Percentiles rank a stretch among this genome's conserved stretches.
phyloP scores from a whole-genome alignment of 2,329 filamentous ascomycete species.

The Claviceps paspali region DNA sequence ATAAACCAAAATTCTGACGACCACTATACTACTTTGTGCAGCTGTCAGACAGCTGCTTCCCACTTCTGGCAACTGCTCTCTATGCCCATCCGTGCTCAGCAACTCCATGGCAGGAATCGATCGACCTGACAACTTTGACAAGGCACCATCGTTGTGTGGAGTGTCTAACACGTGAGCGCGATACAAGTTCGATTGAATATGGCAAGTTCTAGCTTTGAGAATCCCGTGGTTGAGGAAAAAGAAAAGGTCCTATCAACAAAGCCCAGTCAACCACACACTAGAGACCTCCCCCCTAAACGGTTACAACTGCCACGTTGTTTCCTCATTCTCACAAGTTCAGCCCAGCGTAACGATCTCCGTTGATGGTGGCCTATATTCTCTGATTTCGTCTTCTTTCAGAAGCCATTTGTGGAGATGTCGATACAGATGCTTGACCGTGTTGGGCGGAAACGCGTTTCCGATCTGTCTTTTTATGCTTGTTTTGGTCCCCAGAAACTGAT shows the following conservation, averaged over 20 bases:
- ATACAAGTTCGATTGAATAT: too few relatives aligned
- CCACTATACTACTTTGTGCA: too few relatives aligned
- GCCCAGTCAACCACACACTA: too few relatives aligned
- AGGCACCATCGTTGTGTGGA: background rate
- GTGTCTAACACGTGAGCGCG: too few relatives aligned
- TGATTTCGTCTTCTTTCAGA: constrained; percentile 25
- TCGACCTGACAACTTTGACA: background rate
- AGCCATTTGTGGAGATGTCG: constrained; percentile 32
- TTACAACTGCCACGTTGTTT: too few relatives aligned
- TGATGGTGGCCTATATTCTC: constrained; percentile 6
- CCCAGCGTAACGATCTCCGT: constrained; percentile 13
- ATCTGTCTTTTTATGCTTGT: constrained; percentile 45
- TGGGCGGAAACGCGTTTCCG: constrained; percentile 64
- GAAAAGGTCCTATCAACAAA: too few relatives aligned
- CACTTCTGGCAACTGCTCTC: background rate
- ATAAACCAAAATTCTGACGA: too few relatives aligned
- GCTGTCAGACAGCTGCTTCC: background rate
- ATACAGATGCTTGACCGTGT: constrained; percentile 34
- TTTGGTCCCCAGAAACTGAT: constrained; percentile 35
- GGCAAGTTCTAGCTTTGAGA: too few relatives aligned
- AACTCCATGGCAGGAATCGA: too few relatives aligned
- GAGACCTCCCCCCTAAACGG: too few relatives aligned
- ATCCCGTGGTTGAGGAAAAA: too few relatives aligned
- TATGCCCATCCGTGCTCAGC: background rate
- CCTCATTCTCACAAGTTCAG: too few relatives aligned